Conservation (phyloP, 345 rosid species). For the Eucalyptus victrix region DNA sequence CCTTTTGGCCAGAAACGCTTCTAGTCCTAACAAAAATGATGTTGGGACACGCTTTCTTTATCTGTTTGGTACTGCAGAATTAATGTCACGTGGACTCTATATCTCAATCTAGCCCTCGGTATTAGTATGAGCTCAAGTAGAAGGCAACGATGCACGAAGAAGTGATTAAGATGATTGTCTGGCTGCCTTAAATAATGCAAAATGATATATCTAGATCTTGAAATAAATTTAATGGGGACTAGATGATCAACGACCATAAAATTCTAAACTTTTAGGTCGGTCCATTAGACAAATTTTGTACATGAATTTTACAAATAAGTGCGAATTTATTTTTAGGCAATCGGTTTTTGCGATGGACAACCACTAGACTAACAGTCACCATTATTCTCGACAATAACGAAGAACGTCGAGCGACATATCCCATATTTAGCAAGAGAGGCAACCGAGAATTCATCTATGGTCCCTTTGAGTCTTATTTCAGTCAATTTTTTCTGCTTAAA, state of each 20-base stretch:
- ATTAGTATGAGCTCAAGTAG: neutral
- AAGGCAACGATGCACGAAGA: neutral
- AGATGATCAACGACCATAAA: neutral
- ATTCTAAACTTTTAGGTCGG: neutral
- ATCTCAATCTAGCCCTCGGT: neutral
- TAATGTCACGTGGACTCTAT: neutral
- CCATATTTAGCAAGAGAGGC: neutral
- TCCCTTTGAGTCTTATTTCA: neutral
- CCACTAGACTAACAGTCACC: neutral
- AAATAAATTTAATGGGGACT: neutral
- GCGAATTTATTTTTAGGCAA: neutral
- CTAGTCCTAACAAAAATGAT: neutral
- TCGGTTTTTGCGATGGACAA: neutral
- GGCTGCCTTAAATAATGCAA: neutral
- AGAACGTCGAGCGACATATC: neutral
- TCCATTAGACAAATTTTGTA: neutral
- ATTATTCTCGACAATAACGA: neutral
- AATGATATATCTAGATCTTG: neutral
- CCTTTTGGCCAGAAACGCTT: neutral
- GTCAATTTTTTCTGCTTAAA: neutral
- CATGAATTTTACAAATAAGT: neutral
- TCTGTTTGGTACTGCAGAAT: neutral
- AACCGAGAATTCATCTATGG: neutral
- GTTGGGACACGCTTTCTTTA: neutral
- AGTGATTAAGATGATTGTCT: neutral